Evolutionary conservation across 192 early-diverging fungal species (phyloP), one percentile per base, ranked within the genome.

Genomic region (Funneliformis mosseae): DNA sequence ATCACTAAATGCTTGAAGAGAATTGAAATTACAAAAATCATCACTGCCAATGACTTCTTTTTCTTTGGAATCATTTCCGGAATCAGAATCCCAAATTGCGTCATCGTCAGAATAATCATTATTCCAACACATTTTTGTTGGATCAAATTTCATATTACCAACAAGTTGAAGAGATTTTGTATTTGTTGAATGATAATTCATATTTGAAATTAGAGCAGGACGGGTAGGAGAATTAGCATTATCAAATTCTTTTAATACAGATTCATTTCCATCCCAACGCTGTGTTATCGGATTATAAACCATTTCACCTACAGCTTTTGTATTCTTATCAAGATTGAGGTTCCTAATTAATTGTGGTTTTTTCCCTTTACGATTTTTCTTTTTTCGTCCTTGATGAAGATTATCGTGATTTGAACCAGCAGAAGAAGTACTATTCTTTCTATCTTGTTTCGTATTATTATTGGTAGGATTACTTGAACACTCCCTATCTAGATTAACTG

Each of bases 181-280:
- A 60, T 38, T 64, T 14, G 42, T n/a, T 43, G 68, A 39, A 11
- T 25, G n/a, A 70, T 38, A 10, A 43, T 71, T 38, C 21, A 27
- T 27, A 33, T 70, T 64, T 42, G 77, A 21, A 25, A 67, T 68
- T 6, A 78, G 62, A 43, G 74, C 70, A 21, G 42, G 72, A 50
- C 72, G 43, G 25, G 27, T 10, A 41, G 39, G 14, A 21, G 55
- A 5, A n/a, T 14, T 6, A 67, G 21, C 10, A 38, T 67, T 39
- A 42, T 76, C 61, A 48, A 77, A 77, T 2, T 77, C 76, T 48
- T 77, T 77, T 25, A 77, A 23, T 14, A 64, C 23, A n/a, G 62
- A 77, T 43, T 77, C 76, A 33, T 77, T 77, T 25, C 76, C 76
- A 46, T 77, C 76, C 76, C 76, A 77, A 48, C 62, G 27, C 66